These are phyloP conservation scores for Calonectria pseudoturangicola DNA, from an alignment of 2,329 filamentous ascomycete genomes.

Conservation along the genomic window DNA sequence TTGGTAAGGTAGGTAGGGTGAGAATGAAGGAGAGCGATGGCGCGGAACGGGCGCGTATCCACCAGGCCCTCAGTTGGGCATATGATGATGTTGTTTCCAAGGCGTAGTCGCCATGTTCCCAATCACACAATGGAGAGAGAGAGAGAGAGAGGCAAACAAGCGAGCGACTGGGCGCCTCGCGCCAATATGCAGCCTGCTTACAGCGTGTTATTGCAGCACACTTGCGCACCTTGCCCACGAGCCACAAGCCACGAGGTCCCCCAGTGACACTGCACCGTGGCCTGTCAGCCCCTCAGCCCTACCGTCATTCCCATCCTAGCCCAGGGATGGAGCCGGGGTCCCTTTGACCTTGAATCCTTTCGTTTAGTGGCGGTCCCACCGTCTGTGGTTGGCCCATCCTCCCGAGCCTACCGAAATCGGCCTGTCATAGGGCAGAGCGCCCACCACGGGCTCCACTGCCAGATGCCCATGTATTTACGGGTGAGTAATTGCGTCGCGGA, in stretches of 20 bases:
- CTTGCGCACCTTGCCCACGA: conserved; percentile 10
- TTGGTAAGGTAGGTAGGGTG: background rate
- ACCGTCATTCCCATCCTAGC: conserved; percentile 31
- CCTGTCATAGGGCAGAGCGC: conserved; percentile 36
- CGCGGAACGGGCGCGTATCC: no score
- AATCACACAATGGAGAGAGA: background rate
- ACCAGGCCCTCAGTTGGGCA: no score
- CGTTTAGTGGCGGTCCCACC: conserved; percentile 34
- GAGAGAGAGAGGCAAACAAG: background rate
- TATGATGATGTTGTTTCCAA: background rate
- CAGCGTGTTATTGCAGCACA: conserved; percentile 1
- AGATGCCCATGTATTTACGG: conserved; percentile 1
- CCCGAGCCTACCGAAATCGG: conserved; percentile 35
- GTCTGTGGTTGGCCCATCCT: conserved; percentile 31
- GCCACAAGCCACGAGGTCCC: conserved; percentile 24
- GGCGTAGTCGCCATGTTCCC: background rate
- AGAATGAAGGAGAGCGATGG: no score
- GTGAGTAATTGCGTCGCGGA: conserved; percentile 6
- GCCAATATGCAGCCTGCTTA: conserved; percentile 9
- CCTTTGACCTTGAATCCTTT: conserved; percentile 24
- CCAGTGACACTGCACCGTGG: conserved; percentile 13
- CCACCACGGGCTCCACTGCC: conserved; percentile 19
- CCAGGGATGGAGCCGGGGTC: conserved; percentile 17
- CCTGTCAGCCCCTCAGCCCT: conserved; percentile 39
- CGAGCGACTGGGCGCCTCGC: conserved; percentile 5